phyloP scores from a whole-genome alignment of 2,329 filamentous ascomycete genomes.

The Neonectria magnoliae region DNA sequence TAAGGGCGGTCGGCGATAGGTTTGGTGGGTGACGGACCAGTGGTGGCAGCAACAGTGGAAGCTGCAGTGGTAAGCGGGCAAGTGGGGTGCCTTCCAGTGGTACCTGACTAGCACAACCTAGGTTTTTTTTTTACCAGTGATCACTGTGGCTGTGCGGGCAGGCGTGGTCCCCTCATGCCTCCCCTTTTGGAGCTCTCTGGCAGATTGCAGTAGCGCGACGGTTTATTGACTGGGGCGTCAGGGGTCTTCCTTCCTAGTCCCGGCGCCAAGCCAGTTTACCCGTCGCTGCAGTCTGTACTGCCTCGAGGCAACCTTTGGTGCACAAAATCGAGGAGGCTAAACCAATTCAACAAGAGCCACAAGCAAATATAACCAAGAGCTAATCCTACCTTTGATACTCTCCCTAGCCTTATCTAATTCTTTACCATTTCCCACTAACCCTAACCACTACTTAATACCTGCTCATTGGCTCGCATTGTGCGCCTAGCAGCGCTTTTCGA shows the following conservation, averaged over 20 bases:
- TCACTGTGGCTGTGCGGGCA: neutral
- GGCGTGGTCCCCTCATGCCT: neutral
- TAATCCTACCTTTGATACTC: no score
- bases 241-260: conserved; percentile 2
- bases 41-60: conserved; percentile 9
- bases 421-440: no score
- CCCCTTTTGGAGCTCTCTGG: neutral
- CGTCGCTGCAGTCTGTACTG: neutral
- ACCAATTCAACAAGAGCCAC: no score
- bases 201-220: conserved; percentile 42
- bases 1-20: neutral
- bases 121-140: no score
- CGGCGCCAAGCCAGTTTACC: no score
- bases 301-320: neutral
- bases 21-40: neutral
- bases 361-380: no score
- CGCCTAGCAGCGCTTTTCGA: no score
- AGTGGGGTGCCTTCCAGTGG: conserved; percentile 3
- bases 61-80: neutral
- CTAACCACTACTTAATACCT: no score
- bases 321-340: no score
- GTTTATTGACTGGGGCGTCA: conserved; percentile 41
- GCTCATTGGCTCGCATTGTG: no score
- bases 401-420: no score
- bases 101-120: conserved; percentile 11